Base-by-base conservation (phyloP, 2,329 filamentous ascomycete genomes). In the Fusarium guadeloupense region DNA sequence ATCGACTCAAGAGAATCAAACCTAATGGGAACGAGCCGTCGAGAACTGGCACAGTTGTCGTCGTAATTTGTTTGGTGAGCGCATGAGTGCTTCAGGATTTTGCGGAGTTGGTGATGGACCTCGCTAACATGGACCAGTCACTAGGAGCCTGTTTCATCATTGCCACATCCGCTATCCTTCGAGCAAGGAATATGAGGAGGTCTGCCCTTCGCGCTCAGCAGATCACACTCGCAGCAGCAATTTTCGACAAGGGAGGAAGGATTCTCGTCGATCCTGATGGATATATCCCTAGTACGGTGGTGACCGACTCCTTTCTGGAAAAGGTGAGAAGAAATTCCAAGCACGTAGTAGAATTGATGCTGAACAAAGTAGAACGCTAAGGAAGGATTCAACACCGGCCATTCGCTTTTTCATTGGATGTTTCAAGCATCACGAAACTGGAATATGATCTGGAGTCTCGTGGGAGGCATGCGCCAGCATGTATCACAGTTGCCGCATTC, bases 361-460 rank as follows among this genome's bases (percentile, higher is more conserved):
- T 64, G 50, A 71, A 30, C 30, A 48, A 35, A 49, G 66, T 54
- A 72, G 68, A 75, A 64, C 61, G 76, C 89, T 47, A 86, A 88
- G 56, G 91, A 96, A 57, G 85, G 88, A 13, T 93, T 97, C 69
- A 87, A 87, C 51, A 87, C 87, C 20, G 85, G 86, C 1, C 92
- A 96, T 71, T 86, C 90, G 0, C 86, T 93, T 2, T 96, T 95
- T 74, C 86, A 93, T 43, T 96, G 93, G 93, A 89, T 95, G 69
- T 96, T 91, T 71, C 85, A 90, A 52, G 90, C 92, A 4, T 91
- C 90, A 7, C 84, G 88, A 54, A 89, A 93, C 73, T 97, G 93
- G 93, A 72, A 77, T 8, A 83, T 85, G 34, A 82, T 96, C 21
- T 81, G 81, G 49, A 84, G 86, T 38, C 79, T 95, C 6, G 80